Evolutionary conservation across 179 eudicot species (phyloP).

Genomic region (Vitellaria paradoxa): DNA sequence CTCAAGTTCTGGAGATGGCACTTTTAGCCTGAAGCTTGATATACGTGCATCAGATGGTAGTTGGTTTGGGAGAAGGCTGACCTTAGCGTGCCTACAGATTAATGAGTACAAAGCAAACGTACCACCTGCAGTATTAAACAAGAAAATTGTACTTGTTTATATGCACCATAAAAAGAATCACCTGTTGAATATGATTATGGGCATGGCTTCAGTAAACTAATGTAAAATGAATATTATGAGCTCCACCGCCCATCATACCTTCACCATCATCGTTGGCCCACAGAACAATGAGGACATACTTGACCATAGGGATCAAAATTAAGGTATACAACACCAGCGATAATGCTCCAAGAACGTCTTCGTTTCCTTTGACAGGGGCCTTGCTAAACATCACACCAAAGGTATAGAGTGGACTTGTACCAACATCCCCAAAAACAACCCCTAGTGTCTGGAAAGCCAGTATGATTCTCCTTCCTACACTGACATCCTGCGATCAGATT

Average conservation of each 20-base stretch:
- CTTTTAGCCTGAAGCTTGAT: conserved; percentile 95
- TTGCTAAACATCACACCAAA: conserved; percentile 95
- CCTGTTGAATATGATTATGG: neutral
- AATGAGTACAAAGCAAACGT: conserved; percentile 95
- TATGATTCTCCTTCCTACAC: conserved; percentile 56
- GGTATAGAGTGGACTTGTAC: conserved; percentile 93
- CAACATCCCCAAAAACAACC: conserved; percentile 97
- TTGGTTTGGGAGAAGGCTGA: conserved; percentile 94
- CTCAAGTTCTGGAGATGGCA: conserved; percentile 97
- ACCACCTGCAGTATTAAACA: conserved; percentile 69
- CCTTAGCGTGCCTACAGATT: conserved; percentile 96
- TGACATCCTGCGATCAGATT: conserved; percentile 69
- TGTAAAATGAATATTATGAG: neutral
- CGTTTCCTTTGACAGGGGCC: conserved; percentile 76
- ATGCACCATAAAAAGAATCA: conserved; percentile 10
- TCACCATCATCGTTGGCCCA: conserved; percentile 99
- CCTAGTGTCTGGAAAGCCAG: conserved; percentile 85
- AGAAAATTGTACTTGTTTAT: conserved; percentile 3
- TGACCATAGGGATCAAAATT: conserved; percentile 72
- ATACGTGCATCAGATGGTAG: conserved; percentile 92
- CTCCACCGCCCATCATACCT: conserved; percentile 46
- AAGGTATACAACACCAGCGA: conserved; percentile 90
- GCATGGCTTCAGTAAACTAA: conserved; percentile 5
- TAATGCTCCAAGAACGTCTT: conserved; percentile 90
- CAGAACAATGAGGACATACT: conserved; percentile 82